Conservation (phyloP, 225 moss, liverwort and hornwort species). For the Pseudisothecium myosuroides region DNA sequence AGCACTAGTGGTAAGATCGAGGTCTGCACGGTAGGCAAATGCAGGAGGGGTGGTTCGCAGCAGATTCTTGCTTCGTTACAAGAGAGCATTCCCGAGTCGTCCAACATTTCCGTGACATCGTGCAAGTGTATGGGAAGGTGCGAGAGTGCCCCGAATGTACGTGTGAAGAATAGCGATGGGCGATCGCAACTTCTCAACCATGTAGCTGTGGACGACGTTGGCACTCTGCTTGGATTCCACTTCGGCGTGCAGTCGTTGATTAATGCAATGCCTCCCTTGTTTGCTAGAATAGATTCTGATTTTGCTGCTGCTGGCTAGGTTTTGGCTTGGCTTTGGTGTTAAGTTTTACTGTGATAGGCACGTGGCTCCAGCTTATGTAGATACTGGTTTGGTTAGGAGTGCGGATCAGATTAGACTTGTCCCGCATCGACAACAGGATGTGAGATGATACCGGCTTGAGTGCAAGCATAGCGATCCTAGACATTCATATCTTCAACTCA, state of each 20-base stretch:
- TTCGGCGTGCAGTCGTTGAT: neutral
- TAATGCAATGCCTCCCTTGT: neutral
- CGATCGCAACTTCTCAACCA: slow-evolving; percentile 15
- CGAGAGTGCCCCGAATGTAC: slow-evolving; percentile 39
- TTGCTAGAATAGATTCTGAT: slow-evolving; percentile 5
- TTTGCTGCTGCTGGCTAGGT: neutral
- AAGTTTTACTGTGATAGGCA: neutral
- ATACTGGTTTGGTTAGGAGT: neutral
- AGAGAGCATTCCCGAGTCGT: slow-evolving; percentile 10
- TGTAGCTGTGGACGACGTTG: slow-evolving; percentile 22
- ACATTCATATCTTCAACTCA: slow-evolving; percentile 3
- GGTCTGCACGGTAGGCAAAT: slow-evolving; percentile 42
- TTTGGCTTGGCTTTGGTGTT: neutral
- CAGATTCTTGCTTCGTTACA: slow-evolving; percentile 25
- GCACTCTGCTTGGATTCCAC: slow-evolving; percentile 23
- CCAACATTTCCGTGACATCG: slow-evolving; percentile 19
- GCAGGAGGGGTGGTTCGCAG: slow-evolving; percentile 25
- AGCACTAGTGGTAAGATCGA: slow-evolving; percentile 9
- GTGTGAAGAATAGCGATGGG: slow-evolving; percentile 21
- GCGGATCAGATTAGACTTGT: neutral
- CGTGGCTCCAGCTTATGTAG: neutral
- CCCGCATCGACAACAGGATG: slow-evolving; percentile 16
- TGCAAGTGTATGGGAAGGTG: slow-evolving; percentile 61
- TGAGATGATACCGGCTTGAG: neutral
- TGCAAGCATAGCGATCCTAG: neutral